These are phyloP conservation scores for Xylaria polymorpha DNA, from an alignment of 2,329 filamentous ascomycete genomes.

Conservation along the genomic window DNA sequence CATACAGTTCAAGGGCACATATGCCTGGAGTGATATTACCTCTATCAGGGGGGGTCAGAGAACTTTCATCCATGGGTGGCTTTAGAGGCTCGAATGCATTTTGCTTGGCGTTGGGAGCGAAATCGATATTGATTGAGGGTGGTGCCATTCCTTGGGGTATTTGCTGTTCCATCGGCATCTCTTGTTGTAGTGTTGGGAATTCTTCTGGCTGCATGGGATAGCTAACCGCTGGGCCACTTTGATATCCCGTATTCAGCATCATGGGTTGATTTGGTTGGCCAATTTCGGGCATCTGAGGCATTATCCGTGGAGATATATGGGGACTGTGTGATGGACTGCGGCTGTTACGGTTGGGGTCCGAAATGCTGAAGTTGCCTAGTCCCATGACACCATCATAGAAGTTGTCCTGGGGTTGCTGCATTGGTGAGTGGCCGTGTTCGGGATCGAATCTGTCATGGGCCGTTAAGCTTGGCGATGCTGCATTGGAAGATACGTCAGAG, in stretches of 20 bases:
- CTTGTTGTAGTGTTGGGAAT: conserved; percentile 63
- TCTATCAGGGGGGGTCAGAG: conserved; percentile 83
- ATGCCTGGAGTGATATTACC: conserved; percentile 57
- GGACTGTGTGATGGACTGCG: conserved; percentile 83
- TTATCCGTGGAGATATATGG: conserved; percentile 72
- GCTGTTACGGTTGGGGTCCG: conserved; percentile 74
- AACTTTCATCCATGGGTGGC: conserved; percentile 76
- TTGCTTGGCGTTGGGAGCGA: conserved; percentile 78
- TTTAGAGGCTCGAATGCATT: conserved; percentile 75
- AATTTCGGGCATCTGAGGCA: conserved; percentile 66
- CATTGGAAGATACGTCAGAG: conserved; percentile 88
- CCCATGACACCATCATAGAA: conserved; percentile 83
- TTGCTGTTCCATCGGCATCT: conserved; percentile 66
- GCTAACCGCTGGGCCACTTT: conserved; percentile 57
- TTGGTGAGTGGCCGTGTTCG: conserved; percentile 79
- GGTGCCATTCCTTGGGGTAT: conserved; percentile 72
- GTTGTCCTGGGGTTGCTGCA: conserved; percentile 78
- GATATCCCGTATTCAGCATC: conserved; percentile 58
- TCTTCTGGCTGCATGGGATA: conserved; percentile 58
- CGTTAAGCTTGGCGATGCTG: conserved; percentile 83
- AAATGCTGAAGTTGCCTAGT: conserved; percentile 84
- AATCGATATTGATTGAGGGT: conserved; percentile 95
- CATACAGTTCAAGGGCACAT: conserved; percentile 22
- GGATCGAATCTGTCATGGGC: conserved; percentile 85
- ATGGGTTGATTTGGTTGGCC: conserved; percentile 61